Evolutionary conservation across 129 eudicot genomes (phyloP), one percentile per base, ranked within the genome.

Genomic region (Dittrichia graveolens): DNA sequence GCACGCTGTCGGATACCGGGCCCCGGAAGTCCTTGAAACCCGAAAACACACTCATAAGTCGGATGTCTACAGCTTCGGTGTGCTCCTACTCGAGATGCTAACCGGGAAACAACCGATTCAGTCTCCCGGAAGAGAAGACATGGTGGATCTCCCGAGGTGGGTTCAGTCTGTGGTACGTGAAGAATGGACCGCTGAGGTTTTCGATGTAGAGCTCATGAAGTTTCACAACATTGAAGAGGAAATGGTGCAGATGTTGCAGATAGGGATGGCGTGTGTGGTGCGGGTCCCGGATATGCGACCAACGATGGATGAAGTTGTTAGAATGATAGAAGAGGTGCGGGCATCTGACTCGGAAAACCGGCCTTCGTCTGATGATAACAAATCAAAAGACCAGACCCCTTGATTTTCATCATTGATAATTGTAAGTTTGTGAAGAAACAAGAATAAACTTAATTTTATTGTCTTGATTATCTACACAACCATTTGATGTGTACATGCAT

Each of bases 181-280:
- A 76, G 97, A 91, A 60, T 91, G 97, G 97, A 91, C 97, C 4
- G 95, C 97, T 4, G 97, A 91, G 75, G 97, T 91, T 15, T 91
- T 91, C 53, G 97, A 91, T 41, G 95, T 87, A 3, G 91, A 87
- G 74, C 79, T 91, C 61, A 81, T 91, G 95, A 83, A 80, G 41
- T 87, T 83, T 40, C 89, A 85, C 54, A 85, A 91, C 67, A 91
- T 85, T 31, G 97, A 91, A 67, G 97, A 87, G 42, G 97, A 91
- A 79, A 90, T 90, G 97, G 97, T 91, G 56, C 97, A 91, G 78
- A 91, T 91, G 97, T 80, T 91, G 72, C 97, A 91, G 74, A 91
- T 91, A 62, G 97, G 87, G 52, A 87, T 91, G 97, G 89, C 97
- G 0, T 91, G 97, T 80, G 91, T 91, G 48, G 86, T 64, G 34